Conservation (phyloP, 1,284 basidiomycete genomes). For the Apiotrichum gracile region DNA sequence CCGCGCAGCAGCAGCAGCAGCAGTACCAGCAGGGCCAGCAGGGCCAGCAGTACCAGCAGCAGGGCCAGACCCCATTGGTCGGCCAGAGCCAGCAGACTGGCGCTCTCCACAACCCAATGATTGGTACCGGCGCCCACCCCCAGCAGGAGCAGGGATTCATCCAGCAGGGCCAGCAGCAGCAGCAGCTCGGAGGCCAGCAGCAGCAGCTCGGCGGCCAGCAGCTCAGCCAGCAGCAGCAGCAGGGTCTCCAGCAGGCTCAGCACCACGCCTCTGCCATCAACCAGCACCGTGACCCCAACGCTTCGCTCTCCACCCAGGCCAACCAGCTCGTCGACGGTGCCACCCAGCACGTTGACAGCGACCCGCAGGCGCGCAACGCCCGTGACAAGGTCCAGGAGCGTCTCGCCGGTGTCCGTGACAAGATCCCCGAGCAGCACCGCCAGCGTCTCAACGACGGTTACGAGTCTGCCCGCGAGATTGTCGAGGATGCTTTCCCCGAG, state of each 20-base stretch:
- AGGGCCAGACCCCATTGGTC: too few relatives aligned
- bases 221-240: slow-evolving; percentile 37
- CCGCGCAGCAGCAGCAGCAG: too few relatives aligned
- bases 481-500: slow-evolving; percentile 80
- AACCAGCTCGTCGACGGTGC: slow-evolving; percentile 40
- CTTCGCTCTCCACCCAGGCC: slow-evolving; percentile 34
- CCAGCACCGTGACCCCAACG: slow-evolving; percentile 47
- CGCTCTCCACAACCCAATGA: too few relatives aligned
- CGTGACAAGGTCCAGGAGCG: slow-evolving; percentile 46
- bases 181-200: not conserved
- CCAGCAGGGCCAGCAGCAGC: not conserved
- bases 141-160: too few relatives aligned
- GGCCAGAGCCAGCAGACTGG: too few relatives aligned
- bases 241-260: slow-evolving; percentile 23
- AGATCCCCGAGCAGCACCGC: not conserved
- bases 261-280: slow-evolving; percentile 52
- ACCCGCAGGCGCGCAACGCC: slow-evolving; percentile 49
- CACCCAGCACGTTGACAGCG: slow-evolving; percentile 46
- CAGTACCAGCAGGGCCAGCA: too few relatives aligned
- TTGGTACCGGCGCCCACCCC: too few relatives aligned
- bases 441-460: not conserved
- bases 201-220: not conserved
- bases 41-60: too few relatives aligned
- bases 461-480: not conserved
- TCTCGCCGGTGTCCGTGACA: too few relatives aligned